phyloP scores from a whole-genome alignment of 2,329 filamentous ascomycete genomes.

The Fusarium tricinctum region DNA sequence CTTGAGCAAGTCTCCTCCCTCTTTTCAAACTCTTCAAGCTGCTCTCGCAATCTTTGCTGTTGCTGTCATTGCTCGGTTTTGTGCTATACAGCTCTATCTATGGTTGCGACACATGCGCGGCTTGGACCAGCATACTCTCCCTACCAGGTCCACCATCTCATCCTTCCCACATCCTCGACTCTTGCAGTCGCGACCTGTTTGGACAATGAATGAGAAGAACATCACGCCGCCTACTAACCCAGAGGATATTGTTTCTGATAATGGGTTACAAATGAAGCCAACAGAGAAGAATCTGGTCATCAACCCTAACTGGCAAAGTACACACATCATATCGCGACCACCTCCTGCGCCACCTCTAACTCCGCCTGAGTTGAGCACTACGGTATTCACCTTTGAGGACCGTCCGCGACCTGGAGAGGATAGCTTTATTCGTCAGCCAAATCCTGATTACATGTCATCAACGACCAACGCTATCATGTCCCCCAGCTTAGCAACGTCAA shows the following conservation, averaged over 20 bases:
- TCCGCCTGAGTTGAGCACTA: conserved; percentile 60
- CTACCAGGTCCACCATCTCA: conserved; percentile 35
- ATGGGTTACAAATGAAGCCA: conserved; percentile 27
- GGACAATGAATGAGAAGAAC: conserved; percentile 50
- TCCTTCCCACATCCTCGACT: conserved; percentile 38
- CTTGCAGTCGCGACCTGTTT: conserved; percentile 37
- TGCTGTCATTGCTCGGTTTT: conserved; percentile 53
- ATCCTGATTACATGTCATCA: conserved; percentile 63
- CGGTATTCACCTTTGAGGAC: conserved; percentile 61
- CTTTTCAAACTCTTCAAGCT: conserved; percentile 48
- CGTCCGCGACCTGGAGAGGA: conserved; percentile 50
- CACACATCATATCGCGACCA: conserved; percentile 55
- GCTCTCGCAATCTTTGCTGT: conserved; percentile 55
- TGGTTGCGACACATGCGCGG: conserved; percentile 49
- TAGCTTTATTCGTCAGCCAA: conserved; percentile 63
- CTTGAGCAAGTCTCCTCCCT: conserved; percentile 52
- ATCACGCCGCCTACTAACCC: conserved; percentile 18
- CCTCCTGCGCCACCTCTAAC: conserved; percentile 65
- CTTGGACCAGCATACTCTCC: conserved; percentile 43
- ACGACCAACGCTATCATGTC: conserved; percentile 50
- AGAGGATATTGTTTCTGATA: conserved; percentile 17
- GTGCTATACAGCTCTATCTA: conserved; percentile 45
- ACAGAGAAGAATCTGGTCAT: conserved; percentile 43
- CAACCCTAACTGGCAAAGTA: conserved; percentile 47
- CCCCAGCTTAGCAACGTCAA: conserved; percentile 51